These are phyloP conservation scores for Nakazawaea ernobii DNA, from an alignment of 805 yeast genomes.

Conservation along the genomic window DNA sequence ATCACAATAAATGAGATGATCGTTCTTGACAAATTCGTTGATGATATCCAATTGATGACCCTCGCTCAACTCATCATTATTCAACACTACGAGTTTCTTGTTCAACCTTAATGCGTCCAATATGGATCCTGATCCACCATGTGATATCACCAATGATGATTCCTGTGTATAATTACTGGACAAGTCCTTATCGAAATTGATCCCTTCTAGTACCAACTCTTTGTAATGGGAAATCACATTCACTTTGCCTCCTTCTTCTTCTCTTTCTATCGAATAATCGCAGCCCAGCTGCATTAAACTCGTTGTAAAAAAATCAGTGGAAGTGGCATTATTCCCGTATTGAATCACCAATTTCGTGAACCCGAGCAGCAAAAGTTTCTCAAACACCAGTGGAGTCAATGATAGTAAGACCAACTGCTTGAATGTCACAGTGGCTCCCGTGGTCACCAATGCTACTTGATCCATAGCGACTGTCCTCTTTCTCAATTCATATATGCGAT, in stretches of 20 bases:
- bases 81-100: constrained; percentile 62
- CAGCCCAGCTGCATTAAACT: background rate
- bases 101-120: constrained; percentile 60
- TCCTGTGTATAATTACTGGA: constrained; percentile 34
- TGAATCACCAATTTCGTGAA: constrained; percentile 46
- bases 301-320: constrained; percentile 17
- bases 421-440: constrained; percentile 92
- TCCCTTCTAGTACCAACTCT: constrained; percentile 32
- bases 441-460: constrained; percentile 48
- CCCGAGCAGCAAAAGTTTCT: constrained; percentile 27
- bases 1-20: constrained; percentile 7
- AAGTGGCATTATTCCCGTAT: constrained; percentile 42
- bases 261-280: constrained; percentile 1
- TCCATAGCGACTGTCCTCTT: background rate
- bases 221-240: background rate
- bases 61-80: constrained; percentile 71
- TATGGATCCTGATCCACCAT: constrained; percentile 91
- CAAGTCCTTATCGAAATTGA: constrained; percentile 37
- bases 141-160: constrained; percentile 69
- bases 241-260: background rate
- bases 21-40: background rate
- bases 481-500: background rate
- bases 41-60: constrained; percentile 75
- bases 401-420: constrained; percentile 45
- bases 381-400: constrained; percentile 28